These are phyloP conservation scores for Actinidia polygama DNA, from an alignment of 179 eudicot species.

Conservation along the genomic window DNA sequence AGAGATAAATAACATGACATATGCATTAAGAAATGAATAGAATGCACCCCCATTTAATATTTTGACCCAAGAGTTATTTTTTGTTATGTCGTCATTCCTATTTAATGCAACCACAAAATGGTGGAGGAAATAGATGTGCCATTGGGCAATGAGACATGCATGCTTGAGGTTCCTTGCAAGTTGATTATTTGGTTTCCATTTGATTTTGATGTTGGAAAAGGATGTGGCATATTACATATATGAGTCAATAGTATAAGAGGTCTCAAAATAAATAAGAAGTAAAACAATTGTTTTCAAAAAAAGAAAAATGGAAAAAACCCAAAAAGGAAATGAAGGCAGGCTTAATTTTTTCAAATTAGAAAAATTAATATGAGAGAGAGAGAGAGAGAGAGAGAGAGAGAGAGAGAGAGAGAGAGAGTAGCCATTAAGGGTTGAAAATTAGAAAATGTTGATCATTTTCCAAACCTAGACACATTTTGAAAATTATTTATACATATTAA, in stretches of 20 bases:
- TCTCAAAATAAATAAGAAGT: not conserved
- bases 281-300: not conserved
- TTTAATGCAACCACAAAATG: constrained; percentile 1
- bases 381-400: too few relatives aligned
- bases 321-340: not conserved
- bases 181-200: not conserved
- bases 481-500: too few relatives aligned
- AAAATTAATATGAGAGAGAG: too few relatives aligned
- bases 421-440: not conserved
- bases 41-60: too few relatives aligned
- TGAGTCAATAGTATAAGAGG: not conserved
- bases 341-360: too few relatives aligned
- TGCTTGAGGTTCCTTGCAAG: not conserved
- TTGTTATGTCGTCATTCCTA: not conserved
- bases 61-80: not conserved
- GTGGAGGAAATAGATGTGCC: not conserved
- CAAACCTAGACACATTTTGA: too few relatives aligned
- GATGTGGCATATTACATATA: not conserved
- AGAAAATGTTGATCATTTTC: too few relatives aligned
- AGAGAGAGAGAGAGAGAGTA: too few relatives aligned
- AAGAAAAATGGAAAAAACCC: not conserved
- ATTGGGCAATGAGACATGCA: not conserved
- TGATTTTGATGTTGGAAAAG: not conserved
- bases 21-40: too few relatives aligned
- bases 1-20: too few relatives aligned